Evolutionary conservation across 2,329 filamentous ascomycete genomes (phyloP), one percentile per base, ranked within the genome.

Genomic region (Leptographium lundbergii): DNA sequence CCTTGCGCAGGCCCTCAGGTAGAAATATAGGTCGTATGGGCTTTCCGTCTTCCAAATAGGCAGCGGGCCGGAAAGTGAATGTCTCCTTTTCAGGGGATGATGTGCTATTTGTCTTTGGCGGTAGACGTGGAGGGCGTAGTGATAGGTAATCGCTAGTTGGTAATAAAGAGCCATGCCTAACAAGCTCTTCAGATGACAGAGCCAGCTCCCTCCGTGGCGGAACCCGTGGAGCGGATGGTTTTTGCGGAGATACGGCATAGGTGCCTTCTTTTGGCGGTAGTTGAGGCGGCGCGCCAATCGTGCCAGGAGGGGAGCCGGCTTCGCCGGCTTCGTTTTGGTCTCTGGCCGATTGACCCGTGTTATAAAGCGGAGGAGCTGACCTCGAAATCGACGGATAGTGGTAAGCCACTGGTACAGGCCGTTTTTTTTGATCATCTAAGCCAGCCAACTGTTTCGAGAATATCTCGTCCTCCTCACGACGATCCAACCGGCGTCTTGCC

Each of bases 11-110:
- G 14, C 81, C 79, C 0, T 82, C 81, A 0, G 94, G 92, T 1
- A 99, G 78, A 69, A 97, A 96, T 39, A 99, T 78, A 0, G 91
- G 89, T 39, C 94, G 86, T 7, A 99, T 81, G 0, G 91, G 88
- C 6, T 85, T 83, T 22, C 92, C 94, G 65, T 90, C 91, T 70
- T 99, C 94, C 19, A 96, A 85, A 68, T 91, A 94, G 1, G 90
- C 91, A 2, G 88, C 86, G 1, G 92, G 88, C 62, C 84, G 83
- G 75, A 95, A 95, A 17, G 88, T 90, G 65, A 89, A 87, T 54
- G 83, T 70, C 60, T 85, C 71, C 71, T 78, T 63, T 73, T 71
- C 42, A 2, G 58, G n/a, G 9, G 48, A 7, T 6, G 48, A 14
- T 27, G 54, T 13, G 3, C 53, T 14, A 10, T 14, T 24, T 10